Base-by-base conservation (phyloP, 805 yeast species). In the Barnettozyma botsteinii region DNA sequence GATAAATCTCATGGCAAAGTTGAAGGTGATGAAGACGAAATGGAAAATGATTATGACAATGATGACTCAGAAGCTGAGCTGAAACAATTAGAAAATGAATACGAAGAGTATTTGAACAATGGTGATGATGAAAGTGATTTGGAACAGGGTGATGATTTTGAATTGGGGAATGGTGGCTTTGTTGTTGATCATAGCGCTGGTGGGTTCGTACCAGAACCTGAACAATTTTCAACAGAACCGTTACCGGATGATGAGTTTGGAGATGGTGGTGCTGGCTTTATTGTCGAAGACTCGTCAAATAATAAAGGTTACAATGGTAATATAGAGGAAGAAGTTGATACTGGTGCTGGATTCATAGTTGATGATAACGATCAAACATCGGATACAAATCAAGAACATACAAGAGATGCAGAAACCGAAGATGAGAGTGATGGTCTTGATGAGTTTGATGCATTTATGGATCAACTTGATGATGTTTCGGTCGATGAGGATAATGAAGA, bases 1-100 rank as follows among this genome's bases (percentile, higher is more conserved):
- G 69, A 74, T 43, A 55, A 50, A 29, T 52, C 62, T 4, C 79
- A 75, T 51, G 81, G 83, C 7, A 47, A 43, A 36, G 35, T 48
- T 36, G 38, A 28, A 4, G 51, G 37, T 11, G 39, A 37, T 19
- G 45, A 33, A 6, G 46, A 41, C 3, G 44, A 38, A 20, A 30
- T 22, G 9, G 41, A 23, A n/a, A 45, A 43, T 15, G 45, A 42
- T 5, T 45, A 38, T 2, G 53, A 45, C n/a, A 45, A 37, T 22
- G 45, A 40, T 5, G 33, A 28, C n/a, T 45, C 46, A 13, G 48
- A 43, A 4, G 46, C 41, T 4, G 57, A 48, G 17, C 45, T 39
- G 22, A 47, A 42, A 3, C 21, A 25, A 11, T 22, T 52, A 14
- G 46, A 51, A 26, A 35, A 42, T 17, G 55, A 53, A 32, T 48